These are phyloP conservation scores for Aurantiochytrium sp. DNA, from an alignment of 108 stramenopile species.

Conservation along the genomic window DNA sequence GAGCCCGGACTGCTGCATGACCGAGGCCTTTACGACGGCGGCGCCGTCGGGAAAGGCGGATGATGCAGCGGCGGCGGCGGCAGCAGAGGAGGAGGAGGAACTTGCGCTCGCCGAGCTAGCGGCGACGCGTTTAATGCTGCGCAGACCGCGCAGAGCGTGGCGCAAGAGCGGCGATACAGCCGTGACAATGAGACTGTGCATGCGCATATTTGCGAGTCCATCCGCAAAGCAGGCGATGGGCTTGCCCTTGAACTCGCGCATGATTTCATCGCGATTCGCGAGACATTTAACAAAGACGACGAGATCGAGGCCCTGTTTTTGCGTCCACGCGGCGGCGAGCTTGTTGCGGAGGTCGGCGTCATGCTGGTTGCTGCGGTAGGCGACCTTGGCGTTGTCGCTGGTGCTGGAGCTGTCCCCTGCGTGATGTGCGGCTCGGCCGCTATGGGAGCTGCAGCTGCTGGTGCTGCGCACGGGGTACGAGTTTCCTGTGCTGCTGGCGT, in stretches of 20 bases:
- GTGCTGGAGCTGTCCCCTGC: not conserved
- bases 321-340: not conserved
- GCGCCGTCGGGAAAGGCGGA: not conserved
- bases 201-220: not conserved
- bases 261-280: not conserved
- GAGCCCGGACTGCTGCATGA: not conserved
- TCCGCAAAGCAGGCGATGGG: not conserved
- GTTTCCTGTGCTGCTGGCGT: not conserved
- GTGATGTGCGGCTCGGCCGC: too few relatives aligned
- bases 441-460: too few relatives aligned
- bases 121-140: not conserved
- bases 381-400: not conserved
- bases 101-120: not conserved
- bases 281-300: not conserved
- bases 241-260: constrained; percentile 11
- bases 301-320: not conserved
- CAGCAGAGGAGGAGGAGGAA: not conserved
- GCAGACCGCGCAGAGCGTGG: not conserved
- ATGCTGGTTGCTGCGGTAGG: not conserved
- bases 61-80: not conserved
- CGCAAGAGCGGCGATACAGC: not conserved
- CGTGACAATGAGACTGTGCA: not conserved
- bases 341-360: not conserved
- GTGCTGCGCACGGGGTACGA: too few relatives aligned
- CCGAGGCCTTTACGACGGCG: not conserved